phyloP scores from a whole-genome alignment of 768 basidiomycete species.

The Auriscalpium orientale region DNA sequence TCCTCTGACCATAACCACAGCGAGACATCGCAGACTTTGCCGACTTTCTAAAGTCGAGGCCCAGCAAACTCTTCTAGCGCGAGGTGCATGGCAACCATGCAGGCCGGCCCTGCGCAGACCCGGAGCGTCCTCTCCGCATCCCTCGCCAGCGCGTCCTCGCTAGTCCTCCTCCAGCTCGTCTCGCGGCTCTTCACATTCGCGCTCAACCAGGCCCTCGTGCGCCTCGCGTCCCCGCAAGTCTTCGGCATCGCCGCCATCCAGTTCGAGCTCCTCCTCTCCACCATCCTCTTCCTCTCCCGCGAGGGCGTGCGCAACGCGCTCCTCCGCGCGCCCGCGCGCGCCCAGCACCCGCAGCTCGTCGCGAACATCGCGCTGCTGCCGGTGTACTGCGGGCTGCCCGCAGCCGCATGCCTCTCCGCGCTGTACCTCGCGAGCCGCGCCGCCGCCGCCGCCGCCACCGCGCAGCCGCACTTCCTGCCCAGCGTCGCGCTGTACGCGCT shows the following conservation, averaged over 20 bases:
- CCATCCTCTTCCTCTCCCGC: constrained; percentile 86
- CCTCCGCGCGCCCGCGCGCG: constrained; percentile 41
- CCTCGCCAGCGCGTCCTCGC: constrained; percentile 45
- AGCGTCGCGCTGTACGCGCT: constrained; percentile 66
- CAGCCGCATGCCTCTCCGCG: constrained; percentile 43
- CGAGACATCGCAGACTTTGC: too few species aligned
- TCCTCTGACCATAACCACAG: too few species aligned
- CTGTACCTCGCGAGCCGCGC: constrained; percentile 53
- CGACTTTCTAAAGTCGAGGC: too few species aligned
- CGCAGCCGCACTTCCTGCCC: constrained; percentile 55
- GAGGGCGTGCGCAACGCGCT: constrained; percentile 88
- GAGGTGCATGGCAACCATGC: too few species aligned
- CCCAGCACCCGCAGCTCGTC: constrained; percentile 9
- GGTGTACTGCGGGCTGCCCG: constrained; percentile 56
- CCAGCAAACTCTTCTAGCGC: too few species aligned
- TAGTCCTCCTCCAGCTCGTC: constrained; percentile 81
- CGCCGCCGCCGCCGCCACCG: constrained; percentile 43
- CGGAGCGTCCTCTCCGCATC: constrained; percentile 26
- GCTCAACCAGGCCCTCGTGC: constrained; percentile 82
- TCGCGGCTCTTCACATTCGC: constrained; percentile 81
- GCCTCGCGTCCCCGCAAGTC: constrained; percentile 74
- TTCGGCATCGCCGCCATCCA: constrained; percentile 91
- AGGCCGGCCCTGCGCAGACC: not conserved
- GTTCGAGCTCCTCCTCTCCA: constrained; percentile 85
- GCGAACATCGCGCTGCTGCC: constrained; percentile 61